These are phyloP conservation scores for Monosporascus sp. DNA, from an alignment of 2,329 filamentous ascomycete genomes.

Conservation along the genomic window DNA sequence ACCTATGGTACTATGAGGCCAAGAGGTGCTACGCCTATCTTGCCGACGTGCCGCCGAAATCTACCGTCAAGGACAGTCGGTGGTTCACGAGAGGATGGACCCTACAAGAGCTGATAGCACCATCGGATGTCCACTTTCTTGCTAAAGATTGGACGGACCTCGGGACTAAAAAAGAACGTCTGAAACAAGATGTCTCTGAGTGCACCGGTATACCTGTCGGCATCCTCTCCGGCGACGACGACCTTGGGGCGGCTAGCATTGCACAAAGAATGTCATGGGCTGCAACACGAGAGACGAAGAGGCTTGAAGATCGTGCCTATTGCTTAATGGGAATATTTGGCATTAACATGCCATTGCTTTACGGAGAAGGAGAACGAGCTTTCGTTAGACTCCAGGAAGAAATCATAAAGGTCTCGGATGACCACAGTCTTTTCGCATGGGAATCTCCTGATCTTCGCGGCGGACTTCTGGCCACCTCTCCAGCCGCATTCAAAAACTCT, in stretches of 20 bases:
- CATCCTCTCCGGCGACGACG: constrained; percentile 5
- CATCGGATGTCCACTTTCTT: constrained; percentile 18
- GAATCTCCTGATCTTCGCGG: neutral
- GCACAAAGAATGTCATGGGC: too few relatives aligned
- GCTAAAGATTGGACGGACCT: constrained; percentile 8
- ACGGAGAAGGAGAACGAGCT: constrained; percentile 31
- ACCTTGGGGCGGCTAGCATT: neutral
- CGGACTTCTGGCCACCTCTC: too few relatives aligned
- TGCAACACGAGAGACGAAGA: constrained; percentile 23
- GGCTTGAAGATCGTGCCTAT: constrained; percentile 38
- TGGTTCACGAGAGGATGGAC: constrained; percentile 26
- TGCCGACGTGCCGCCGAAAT: constrained; percentile 18
- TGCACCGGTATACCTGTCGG: constrained; percentile 15
- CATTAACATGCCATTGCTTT: constrained; percentile 38
- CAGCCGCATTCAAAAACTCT: too few relatives aligned
- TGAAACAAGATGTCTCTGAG: constrained; percentile 4
- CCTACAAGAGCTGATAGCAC: constrained; percentile 20
- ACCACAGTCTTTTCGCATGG: constrained; percentile 28
- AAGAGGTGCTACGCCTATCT: constrained; percentile 30
- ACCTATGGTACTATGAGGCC: too few relatives aligned
- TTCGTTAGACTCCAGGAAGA: constrained; percentile 29
- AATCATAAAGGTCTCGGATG: constrained; percentile 25
- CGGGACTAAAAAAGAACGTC: neutral
- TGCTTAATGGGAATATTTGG: constrained; percentile 38
- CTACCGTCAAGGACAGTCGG: constrained; percentile 5